Conservation (phyloP, 2,329 filamentous ascomycete species). For the Paecilomyces fulvus region DNA sequence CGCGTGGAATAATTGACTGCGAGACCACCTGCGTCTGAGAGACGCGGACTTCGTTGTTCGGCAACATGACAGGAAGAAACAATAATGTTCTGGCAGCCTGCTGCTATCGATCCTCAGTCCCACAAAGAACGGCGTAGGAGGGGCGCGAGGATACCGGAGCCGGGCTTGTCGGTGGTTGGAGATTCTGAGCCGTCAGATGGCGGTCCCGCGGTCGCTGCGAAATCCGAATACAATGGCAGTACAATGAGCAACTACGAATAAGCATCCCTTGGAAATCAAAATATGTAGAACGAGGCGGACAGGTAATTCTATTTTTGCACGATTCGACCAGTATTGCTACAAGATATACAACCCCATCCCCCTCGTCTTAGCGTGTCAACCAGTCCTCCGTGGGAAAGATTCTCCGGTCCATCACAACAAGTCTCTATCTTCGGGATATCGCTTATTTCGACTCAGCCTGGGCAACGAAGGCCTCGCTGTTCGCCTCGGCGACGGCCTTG, state of each 20-base stretch:
- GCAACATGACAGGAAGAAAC: conserved; percentile 19
- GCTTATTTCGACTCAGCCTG: conserved; percentile 35
- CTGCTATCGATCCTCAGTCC: background rate
- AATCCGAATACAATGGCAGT: background rate
- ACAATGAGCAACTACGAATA: background rate
- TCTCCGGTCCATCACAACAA: background rate
- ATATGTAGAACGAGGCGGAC: background rate
- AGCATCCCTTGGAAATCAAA: background rate
- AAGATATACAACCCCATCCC: conserved; percentile 13
- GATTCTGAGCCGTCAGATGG: background rate
- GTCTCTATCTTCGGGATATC: conserved; percentile 5
- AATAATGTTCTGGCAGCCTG: conserved; percentile 1
- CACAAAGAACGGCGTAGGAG: background rate
- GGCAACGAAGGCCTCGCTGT: conserved; percentile 41
- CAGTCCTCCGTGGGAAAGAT: background rate
- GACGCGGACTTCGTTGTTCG: conserved; percentile 23
- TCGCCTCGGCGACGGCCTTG: conserved; percentile 58
- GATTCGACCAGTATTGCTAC: conserved; percentile 28
- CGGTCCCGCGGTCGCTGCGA: background rate
- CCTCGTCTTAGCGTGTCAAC: conserved; percentile 1
- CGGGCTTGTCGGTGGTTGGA: background rate
- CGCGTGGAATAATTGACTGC: conserved; percentile 34
- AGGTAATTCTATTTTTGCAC: conserved; percentile 13
- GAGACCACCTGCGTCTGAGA: conserved; percentile 23
- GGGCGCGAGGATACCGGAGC: background rate